Evolutionary conservation across 306 rosid genomes (phyloP).

Genomic region (Vicia villosa): DNA sequence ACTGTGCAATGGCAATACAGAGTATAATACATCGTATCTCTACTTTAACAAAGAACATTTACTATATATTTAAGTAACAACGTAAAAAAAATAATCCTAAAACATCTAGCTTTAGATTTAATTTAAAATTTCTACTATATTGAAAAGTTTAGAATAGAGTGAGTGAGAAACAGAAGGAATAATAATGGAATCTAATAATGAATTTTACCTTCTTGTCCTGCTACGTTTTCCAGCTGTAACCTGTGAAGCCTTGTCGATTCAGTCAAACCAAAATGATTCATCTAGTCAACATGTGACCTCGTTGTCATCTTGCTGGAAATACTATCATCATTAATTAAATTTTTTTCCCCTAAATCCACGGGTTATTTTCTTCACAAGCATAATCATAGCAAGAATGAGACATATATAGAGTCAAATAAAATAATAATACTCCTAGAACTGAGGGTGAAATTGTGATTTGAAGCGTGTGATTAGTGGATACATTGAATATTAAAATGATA

Average conservation of each 20-base stretch:
- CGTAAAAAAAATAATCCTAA: not conserved
- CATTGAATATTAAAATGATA: not conserved
- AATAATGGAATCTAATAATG: constrained; percentile 96
- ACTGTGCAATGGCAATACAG: constrained; percentile 37
- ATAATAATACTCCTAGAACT: not conserved
- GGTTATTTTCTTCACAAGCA: constrained; percentile 38
- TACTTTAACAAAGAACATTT: constrained; percentile 37
- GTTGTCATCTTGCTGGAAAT: constrained; percentile 66
- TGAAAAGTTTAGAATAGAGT: constrained; percentile 34
- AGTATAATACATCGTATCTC: not conserved
- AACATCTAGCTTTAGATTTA: constrained; percentile 30
- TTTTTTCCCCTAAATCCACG: constrained; percentile 37
- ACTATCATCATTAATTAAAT: not conserved
- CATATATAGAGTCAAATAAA: constrained; percentile 3
- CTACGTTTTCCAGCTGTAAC: constrained; percentile 89
- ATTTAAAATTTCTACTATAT: not conserved
- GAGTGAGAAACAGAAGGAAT: constrained; percentile 78
- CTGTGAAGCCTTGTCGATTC: constrained; percentile 41
- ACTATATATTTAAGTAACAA: not conserved
- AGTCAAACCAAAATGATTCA: constrained; percentile 67
- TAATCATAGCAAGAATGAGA: constrained; percentile 38
- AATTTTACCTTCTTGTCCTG: constrained; percentile 89
- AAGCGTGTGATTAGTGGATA: not conserved
- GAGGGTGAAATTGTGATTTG: constrained; percentile 4
- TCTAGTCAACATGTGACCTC: constrained; percentile 54